Conservation (phyloP, 192 early-diverging fungal genomes). For the Linnemannia hyalina region DNA sequence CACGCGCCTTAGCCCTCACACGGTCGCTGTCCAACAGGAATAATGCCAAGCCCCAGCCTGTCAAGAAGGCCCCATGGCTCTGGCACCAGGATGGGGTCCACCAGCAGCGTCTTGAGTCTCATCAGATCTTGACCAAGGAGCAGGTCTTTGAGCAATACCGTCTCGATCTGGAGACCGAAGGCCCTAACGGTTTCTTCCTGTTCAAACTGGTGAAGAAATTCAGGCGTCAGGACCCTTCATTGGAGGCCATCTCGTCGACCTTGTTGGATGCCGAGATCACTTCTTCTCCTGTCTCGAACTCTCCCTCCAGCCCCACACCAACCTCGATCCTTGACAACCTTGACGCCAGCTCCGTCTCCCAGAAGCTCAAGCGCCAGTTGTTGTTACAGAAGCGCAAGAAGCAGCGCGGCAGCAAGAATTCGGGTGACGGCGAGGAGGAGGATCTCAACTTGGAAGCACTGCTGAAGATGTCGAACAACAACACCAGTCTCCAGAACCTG, state of each 20-base stretch:
- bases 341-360: constrained; percentile 42
- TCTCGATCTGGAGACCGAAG: constrained; percentile 48
- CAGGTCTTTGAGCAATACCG: constrained; percentile 55
- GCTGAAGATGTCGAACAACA: constrained; percentile 45
- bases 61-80: constrained; percentile 45
- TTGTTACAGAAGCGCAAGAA: constrained; percentile 52
- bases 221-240: constrained; percentile 37
- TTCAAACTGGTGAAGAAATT: constrained; percentile 54
- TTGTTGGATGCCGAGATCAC: constrained; percentile 34
- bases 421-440: constrained; percentile 15
- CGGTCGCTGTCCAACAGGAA: constrained; percentile 5
- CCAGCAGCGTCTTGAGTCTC: constrained; percentile 51
- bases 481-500: constrained; percentile 46
- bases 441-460: constrained; percentile 44
- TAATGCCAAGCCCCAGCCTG: not conserved
- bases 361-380: constrained; percentile 45
- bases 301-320: constrained; percentile 12
- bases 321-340: constrained; percentile 46
- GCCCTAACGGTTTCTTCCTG: constrained; percentile 51
- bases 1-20: constrained; percentile 1
- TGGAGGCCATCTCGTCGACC: constrained; percentile 23
- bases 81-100: constrained; percentile 54
- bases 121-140: constrained; percentile 53
- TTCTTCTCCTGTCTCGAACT: constrained; percentile 26
- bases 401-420: constrained; percentile 19